Base-by-base conservation (phyloP, 169 alveolate species). In the Theileria parva region DNA sequence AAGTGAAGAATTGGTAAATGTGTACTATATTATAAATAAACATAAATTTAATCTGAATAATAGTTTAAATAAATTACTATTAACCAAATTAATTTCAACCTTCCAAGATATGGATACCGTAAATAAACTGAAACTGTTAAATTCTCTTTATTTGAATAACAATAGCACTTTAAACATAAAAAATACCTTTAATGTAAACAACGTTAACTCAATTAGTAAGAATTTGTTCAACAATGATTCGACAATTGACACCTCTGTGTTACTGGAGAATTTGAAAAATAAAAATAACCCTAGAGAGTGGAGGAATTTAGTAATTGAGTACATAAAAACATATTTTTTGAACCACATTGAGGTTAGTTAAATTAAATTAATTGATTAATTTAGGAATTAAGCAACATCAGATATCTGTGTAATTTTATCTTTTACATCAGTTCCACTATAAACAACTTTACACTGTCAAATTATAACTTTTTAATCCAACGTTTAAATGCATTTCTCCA, bases 361-460 rank as follows among this genome's bases (percentile, higher is more conserved):
- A 64, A 15, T 64, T 8, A n/a, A n/a, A 32, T 30, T 64, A 64
- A 64, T 64, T 72, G 3, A 15, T 53, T 9, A n/a, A n/a, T 25
- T 13, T 76, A 81, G 84, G 89, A 81, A 7, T 55, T 81, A 21
- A 63, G 3, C 15, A 81, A 75, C 67, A 6, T 50, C 17, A 81
- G 77, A 34, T 15, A 34, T 19, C 0, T 81, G 19, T 74, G 78
- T n/a, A 81, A 81, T 50, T 81, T 65, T 68, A 75, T 81, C 70
- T 81, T 74, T 37, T 74, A 74, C 74, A 48, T 68, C 2, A 27
- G 80, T 15, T 64, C 86, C 37, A 74, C 84, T 8, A 4, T 81
- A 13, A 59, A 69, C 27, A 68, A 81, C 80, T 67, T 81, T 21
- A 81, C 17, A n/a, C 13, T 28, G 19, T 60, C n/a, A 4, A 77